These are phyloP conservation scores for Eucalyptus victrix DNA, from an alignment of 345 rosid species.

Conservation along the genomic window DNA sequence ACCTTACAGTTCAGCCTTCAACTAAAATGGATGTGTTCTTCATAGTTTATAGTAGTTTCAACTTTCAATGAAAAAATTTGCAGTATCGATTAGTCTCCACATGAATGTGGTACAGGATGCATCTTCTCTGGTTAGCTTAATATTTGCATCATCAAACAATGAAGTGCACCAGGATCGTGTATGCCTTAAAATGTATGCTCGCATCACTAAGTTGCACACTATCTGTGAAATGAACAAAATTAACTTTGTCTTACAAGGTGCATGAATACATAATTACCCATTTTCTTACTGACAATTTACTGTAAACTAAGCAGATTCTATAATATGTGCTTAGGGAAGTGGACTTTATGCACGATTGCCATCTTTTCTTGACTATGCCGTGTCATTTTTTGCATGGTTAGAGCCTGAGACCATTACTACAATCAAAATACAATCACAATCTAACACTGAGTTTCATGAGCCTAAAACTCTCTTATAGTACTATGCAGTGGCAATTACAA, in stretches of 20 bases:
- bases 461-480: not conserved
- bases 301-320: not conserved
- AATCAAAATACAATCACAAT: not conserved
- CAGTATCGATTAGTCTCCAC: not conserved
- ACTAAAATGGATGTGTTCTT: not conserved
- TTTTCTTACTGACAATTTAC: not conserved
- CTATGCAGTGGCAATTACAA: not conserved
- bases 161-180: not conserved
- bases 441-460: not conserved
- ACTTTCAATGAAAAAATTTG: not conserved
- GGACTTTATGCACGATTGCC: not conserved
- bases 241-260: not conserved
- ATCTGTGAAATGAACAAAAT: not conserved
- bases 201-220: not conserved
- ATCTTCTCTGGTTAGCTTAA: not conserved
- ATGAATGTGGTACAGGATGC: not conserved
- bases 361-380: not conserved
- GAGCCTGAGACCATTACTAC: not conserved
- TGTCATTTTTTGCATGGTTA: not conserved
- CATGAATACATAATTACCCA: not conserved
- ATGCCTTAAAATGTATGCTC: not conserved
- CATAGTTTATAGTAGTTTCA: not conserved
- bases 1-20: not conserved
- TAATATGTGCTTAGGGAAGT: not conserved
- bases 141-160: not conserved